A percentile compares a stretch with the other conserved stretches of the same genome.
phyloP scores from a whole-genome alignment of 345 rosid species.

The Streptanthus diversifolius region DNA sequence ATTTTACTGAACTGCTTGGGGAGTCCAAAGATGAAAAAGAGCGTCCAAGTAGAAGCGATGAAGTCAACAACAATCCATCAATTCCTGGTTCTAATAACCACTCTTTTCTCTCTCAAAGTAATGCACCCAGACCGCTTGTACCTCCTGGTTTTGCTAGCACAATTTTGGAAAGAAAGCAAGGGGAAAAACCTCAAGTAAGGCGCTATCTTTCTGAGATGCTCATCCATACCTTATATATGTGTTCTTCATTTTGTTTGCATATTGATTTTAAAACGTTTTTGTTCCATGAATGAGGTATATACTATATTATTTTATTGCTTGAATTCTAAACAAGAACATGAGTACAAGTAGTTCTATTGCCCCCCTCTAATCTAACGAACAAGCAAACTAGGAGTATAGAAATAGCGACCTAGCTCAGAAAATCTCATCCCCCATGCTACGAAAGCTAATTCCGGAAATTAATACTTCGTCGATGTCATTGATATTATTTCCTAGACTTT shows the following conservation, averaged over 20 bases:
- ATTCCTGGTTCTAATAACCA: slow-evolving; percentile 35
- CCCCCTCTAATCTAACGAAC: background rate
- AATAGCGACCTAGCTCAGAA: background rate
- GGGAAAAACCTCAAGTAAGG: slow-evolving; percentile 45
- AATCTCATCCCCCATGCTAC: background rate
- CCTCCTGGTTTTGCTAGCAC: slow-evolving; percentile 85
- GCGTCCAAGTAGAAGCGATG: slow-evolving; percentile 41
- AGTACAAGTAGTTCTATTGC: background rate
- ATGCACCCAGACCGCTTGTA: slow-evolving; percentile 85
- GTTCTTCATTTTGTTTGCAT: slow-evolving; percentile 6
- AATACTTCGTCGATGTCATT: background rate
- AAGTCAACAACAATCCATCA: slow-evolving; percentile 34
- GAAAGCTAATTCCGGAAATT: background rate
- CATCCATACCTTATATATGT: background rate
- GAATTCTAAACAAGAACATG: background rate
- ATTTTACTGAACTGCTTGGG: slow-evolving; percentile 54
- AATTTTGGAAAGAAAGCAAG: slow-evolving; percentile 46
- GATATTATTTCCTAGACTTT: background rate
- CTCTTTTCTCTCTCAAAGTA: slow-evolving; percentile 42
- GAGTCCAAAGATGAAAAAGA: slow-evolving; percentile 62
- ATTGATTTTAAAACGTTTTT: background rate
- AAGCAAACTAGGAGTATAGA: background rate
- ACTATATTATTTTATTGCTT: background rate
- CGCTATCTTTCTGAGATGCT: slow-evolving; percentile 49
- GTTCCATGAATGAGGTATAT: background rate